Percentiles rank a stretch among this genome's conserved stretches.
Evolutionary conservation across 192 early-diverging fungal genomes (phyloP).

Genomic region (Coemansia brasiliensis): DNA sequence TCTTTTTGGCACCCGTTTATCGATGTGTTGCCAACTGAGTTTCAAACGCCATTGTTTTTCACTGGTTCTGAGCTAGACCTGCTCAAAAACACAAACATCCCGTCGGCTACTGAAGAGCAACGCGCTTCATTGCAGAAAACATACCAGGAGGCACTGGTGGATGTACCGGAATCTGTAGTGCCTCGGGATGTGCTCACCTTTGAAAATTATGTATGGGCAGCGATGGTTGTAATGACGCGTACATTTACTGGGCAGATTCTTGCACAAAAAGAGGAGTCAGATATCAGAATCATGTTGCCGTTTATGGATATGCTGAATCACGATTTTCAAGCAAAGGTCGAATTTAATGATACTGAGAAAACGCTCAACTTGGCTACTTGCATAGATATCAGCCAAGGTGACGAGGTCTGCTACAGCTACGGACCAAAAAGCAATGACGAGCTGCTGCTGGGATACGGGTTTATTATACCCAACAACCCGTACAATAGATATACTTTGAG

Average conservation of each 20-base stretch:
- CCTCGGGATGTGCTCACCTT: conserved; percentile 32
- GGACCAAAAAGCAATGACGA: conserved; percentile 77
- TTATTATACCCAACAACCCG: conserved; percentile 61
- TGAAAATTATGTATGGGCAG: conserved; percentile 63
- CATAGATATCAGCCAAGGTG: conserved; percentile 27
- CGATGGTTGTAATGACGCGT: conserved; percentile 58
- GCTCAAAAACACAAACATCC: conserved; percentile 59
- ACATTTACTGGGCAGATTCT: conserved; percentile 62
- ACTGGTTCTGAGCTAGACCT: conserved; percentile 48
- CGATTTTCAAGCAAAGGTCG: conserved; percentile 55
- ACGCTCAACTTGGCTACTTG: conserved; percentile 51
- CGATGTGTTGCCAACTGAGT: conserved; percentile 56
- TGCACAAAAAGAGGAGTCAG: conserved; percentile 1
- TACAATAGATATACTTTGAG: conserved; percentile 61
- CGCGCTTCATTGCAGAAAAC: conserved; percentile 26
- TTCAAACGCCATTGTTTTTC: conserved; percentile 61
- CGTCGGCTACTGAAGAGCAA: conserved; percentile 48
- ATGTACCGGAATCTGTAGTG: conserved; percentile 16
- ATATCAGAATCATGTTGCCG: conserved; percentile 58
- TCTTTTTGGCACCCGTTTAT: conserved; percentile 64
- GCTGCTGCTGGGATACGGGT: conserved; percentile 68
- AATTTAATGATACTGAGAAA: conserved; percentile 50
- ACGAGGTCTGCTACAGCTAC: conserved; percentile 67
- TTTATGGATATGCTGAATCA: conserved; percentile 69
- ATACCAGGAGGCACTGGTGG: conserved; percentile 29